Evolutionary conservation across 345 rosid species (phyloP).

Genomic region (Populus euphratica): DNA sequence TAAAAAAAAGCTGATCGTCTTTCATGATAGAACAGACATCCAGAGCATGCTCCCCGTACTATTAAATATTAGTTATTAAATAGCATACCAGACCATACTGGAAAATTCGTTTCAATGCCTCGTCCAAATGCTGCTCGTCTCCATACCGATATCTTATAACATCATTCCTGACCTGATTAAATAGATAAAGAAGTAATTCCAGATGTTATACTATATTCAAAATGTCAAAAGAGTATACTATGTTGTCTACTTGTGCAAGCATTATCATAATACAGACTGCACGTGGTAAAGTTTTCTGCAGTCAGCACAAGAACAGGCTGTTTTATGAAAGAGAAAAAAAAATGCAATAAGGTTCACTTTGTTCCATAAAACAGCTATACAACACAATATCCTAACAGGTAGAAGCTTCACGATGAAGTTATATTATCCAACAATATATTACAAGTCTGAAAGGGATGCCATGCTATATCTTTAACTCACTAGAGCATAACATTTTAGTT

Average conservation of each 20-base stretch:
- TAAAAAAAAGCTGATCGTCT: neutral
- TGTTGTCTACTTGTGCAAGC: neutral
- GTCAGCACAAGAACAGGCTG: neutral
- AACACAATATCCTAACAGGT: neutral
- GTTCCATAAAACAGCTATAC: neutral
- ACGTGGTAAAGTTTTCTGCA: neutral
- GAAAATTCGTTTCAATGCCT: slow-evolving; percentile 84
- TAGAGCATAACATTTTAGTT: neutral
- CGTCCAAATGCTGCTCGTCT: slow-evolving; percentile 95
- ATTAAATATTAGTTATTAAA: neutral
- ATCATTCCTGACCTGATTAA: slow-evolving; percentile 71
- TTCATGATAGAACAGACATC: neutral
- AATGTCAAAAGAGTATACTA: neutral
- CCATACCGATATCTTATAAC: slow-evolving; percentile 88
- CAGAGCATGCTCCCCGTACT: neutral
- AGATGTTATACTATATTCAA: neutral
- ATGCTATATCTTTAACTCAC: neutral
- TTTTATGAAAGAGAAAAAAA: neutral
- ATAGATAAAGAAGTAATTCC: slow-evolving; percentile 18
- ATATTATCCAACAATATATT: neutral
- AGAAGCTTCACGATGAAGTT: neutral
- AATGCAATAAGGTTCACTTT: neutral
- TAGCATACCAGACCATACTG: slow-evolving; percentile 79
- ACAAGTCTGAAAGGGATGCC: neutral
- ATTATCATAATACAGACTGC: neutral